phyloP scores from a whole-genome alignment of 2,329 filamentous ascomycete genomes.

The Sporothrix brunneoviolacea region DNA sequence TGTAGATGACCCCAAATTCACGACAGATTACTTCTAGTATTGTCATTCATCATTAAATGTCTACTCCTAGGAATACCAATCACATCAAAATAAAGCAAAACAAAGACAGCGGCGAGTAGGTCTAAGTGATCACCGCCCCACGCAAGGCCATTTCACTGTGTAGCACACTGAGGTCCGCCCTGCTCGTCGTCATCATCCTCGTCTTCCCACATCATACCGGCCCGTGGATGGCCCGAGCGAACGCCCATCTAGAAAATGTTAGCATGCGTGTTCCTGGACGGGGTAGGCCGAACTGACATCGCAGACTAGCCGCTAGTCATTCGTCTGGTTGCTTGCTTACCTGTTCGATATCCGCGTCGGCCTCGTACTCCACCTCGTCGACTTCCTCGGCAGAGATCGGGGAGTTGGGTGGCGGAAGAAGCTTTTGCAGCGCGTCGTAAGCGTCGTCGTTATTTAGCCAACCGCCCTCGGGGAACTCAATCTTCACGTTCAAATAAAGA shows the following conservation, averaged over 20 bases:
- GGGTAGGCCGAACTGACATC: too few species aligned
- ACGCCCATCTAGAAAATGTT: constrained; percentile 55
- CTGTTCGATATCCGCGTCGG: constrained; percentile 75
- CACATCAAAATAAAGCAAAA: too few species aligned
- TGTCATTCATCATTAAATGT: background rate
- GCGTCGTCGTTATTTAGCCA: constrained; percentile 71
- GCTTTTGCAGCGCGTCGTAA: constrained; percentile 63
- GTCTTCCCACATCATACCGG: constrained; percentile 61
- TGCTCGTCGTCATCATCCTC: constrained; percentile 62
- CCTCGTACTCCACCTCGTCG: constrained; percentile 77
- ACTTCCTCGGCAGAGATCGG: constrained; percentile 65
- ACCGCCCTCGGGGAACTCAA: constrained; percentile 81
- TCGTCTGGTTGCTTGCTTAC: constrained; percentile 31
- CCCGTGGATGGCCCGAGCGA: constrained; percentile 60
- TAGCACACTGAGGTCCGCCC: constrained; percentile 61
- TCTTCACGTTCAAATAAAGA: constrained; percentile 76
- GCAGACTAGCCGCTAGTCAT: background rate
- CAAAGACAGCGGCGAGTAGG: too few species aligned
- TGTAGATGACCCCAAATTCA: too few species aligned
- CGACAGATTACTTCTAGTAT: too few species aligned
- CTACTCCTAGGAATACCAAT: too few species aligned
- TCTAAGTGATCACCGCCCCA: too few species aligned
- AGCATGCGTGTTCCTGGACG: background rate
- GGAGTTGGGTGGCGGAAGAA: constrained; percentile 61
- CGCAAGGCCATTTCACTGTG: constrained; percentile 48